Evolutionary conservation across 768 basidiomycete species (phyloP).

Genomic region (Amanita exitialis): DNA sequence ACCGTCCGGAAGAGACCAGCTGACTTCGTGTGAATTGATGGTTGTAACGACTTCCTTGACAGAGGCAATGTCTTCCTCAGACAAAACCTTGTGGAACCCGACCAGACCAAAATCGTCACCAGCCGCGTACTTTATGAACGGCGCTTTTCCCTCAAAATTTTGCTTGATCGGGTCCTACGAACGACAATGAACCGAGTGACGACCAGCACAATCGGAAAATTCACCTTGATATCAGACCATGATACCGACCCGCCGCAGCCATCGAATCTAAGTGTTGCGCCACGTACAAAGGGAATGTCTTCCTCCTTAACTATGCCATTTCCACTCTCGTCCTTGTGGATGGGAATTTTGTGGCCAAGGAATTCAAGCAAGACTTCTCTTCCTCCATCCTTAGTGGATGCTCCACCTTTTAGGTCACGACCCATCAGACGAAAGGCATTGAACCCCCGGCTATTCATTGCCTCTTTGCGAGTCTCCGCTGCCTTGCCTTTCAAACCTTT

Average conservation of each 20-base stretch:
- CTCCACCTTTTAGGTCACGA: conserved; percentile 22
- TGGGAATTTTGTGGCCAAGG: conserved; percentile 58
- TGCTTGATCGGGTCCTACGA: conserved; percentile 36
- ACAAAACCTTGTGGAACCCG: conserved; percentile 55
- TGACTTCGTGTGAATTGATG: conserved; percentile 53
- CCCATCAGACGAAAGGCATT: conserved; percentile 72
- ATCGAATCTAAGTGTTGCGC: conserved; percentile 48
- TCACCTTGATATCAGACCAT: conserved; percentile 42
- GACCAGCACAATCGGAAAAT: not conserved
- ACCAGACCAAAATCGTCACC: conserved; percentile 42
- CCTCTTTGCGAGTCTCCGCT: conserved; percentile 48
- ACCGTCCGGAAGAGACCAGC: conserved; percentile 59
- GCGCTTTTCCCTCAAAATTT: conserved; percentile 36
- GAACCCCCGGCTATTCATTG: conserved; percentile 49
- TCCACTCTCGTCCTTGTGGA: conserved; percentile 51
- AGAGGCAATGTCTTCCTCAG: conserved; percentile 63
- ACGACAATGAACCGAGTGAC: not conserved
- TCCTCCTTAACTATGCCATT: conserved; percentile 55
- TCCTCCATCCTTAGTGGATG: conserved; percentile 17
- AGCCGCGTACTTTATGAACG: conserved; percentile 39
- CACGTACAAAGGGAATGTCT: conserved; percentile 42
- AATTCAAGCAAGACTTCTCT: conserved; percentile 67
- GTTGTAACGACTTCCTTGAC: conserved; percentile 58
- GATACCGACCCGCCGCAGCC: conserved; percentile 41
- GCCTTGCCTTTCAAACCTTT: conserved; percentile 77